Percentiles rank a stretch among this genome's conserved stretches.
These are phyloP conservation scores for Globisporangium orthogonon DNA, from an alignment of 352 stramenopile genomes.

Conservation along the genomic window DNA sequence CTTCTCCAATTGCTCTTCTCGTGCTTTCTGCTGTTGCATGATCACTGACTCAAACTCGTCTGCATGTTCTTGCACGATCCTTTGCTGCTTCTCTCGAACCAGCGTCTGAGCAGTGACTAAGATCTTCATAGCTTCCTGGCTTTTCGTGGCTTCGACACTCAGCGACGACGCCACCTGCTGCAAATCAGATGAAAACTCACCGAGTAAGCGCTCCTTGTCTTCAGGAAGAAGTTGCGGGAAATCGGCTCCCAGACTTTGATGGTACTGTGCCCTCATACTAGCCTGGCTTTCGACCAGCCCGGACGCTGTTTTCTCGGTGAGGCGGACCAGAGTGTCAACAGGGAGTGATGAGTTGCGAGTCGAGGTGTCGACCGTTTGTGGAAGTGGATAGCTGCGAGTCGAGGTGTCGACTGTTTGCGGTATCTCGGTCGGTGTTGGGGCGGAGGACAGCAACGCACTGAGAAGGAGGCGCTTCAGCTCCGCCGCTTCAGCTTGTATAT, in stretches of 20 bases:
- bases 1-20: slow-evolving; percentile 26
- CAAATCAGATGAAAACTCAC: slow-evolving; percentile 50
- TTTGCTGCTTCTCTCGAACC: slow-evolving; percentile 19
- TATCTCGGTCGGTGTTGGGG: no score
- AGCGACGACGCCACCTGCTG: slow-evolving; percentile 33
- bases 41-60: slow-evolving; percentile 10
- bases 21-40: slow-evolving; percentile 18
- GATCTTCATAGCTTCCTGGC: slow-evolving; percentile 30
- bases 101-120: slow-evolving; percentile 25
- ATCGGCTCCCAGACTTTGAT: slow-evolving; percentile 25
- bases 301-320: slow-evolving; percentile 2
- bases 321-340: slow-evolving; percentile 5
- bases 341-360: neutral
- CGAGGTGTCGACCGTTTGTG: neutral
- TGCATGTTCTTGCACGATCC: slow-evolving; percentile 10
- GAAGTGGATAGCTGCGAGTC: no score
- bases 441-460: slow-evolving; percentile 27
- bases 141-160: slow-evolving; percentile 42
- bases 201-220: slow-evolving; percentile 39
- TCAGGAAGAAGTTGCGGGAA: slow-evolving; percentile 35
- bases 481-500: slow-evolving; percentile 53
- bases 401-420: neutral
- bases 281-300: slow-evolving; percentile 15
- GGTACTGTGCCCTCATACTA: slow-evolving; percentile 33
- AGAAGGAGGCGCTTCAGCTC: slow-evolving; percentile 71